Percentiles rank a stretch among this genome's conserved stretches.
Evolutionary conservation across 2,329 filamentous ascomycete species (phyloP).

Genomic region (Alternaria alternata): DNA sequence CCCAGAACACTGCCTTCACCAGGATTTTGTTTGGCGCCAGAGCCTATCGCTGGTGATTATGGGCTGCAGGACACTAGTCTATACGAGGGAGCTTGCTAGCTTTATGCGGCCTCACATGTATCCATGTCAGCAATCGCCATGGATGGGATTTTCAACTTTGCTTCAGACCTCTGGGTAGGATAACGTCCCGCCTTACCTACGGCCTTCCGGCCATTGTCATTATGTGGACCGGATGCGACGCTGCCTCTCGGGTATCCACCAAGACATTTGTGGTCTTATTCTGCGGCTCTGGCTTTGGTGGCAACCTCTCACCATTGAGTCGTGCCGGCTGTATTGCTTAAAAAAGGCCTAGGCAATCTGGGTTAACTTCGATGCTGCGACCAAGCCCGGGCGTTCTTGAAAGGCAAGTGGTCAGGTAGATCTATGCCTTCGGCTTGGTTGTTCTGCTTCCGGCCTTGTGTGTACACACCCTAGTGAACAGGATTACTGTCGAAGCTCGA

Average conservation of each 20-base stretch:
- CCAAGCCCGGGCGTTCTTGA: constrained; percentile 23
- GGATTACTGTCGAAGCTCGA: constrained; percentile 35
- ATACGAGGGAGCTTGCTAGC: constrained; percentile 31
- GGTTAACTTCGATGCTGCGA: constrained; percentile 20
- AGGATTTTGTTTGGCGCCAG: constrained; percentile 22
- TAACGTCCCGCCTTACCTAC: constrained; percentile 23
- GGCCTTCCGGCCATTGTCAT: constrained; percentile 25
- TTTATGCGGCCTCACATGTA: constrained; percentile 26
- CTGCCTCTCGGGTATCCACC: constrained; percentile 29
- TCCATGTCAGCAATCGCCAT: constrained; percentile 40
- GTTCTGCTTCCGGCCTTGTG: constrained; percentile 30
- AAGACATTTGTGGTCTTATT: constrained; percentile 24
- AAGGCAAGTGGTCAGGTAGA: constrained; percentile 14
- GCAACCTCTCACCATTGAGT: constrained; percentile 20
- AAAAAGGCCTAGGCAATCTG: constrained; percentile 32
- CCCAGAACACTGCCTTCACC: constrained; percentile 29
- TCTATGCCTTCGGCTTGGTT: constrained; percentile 34
- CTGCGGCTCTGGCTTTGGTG: constrained; percentile 26
- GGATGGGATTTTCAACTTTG: constrained; percentile 23
- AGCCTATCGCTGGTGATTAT: constrained; percentile 16
- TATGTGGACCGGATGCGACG: constrained; percentile 34
- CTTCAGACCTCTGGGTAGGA: constrained; percentile 31
- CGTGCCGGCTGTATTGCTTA: constrained; percentile 28
- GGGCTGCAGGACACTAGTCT: constrained; percentile 31
- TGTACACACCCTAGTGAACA: constrained; percentile 34